Evolutionary conservation across 2,329 filamentous ascomycete genomes (phyloP), one percentile per base, ranked within the genome.

Genomic region (Helotiales sp.): DNA sequence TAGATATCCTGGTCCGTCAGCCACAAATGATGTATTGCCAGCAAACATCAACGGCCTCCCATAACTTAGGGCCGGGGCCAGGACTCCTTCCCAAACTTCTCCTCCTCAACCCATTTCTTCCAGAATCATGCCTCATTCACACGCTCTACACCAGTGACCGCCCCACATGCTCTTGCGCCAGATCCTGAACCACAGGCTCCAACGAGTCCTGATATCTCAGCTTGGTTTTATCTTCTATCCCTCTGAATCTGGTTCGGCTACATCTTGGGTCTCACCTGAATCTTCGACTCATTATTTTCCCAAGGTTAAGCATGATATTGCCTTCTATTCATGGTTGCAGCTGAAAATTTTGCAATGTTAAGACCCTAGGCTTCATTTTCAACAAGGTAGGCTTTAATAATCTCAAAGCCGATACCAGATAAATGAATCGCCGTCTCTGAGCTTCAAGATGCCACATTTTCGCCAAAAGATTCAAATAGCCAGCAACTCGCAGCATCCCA

Each of bases 91-190:
- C 29, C 56, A 36, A 62, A 63, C 36, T 60, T 55, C 19, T 62
- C 59, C 3, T 60, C 29, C 55, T 61, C 8, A 79, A 79, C 0
- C 80, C 80, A 3, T 76, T 73, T 59, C 81, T 80, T 83, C 83
- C 87, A 62, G 86, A 86, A 70, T 86, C 82, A 68, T 84, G 85
- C 71, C 86, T 83, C 72, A 86, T 85, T 83, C 82, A 86, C 6
- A 79, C 81, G 66, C 86, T 83, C 69, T 87, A 82, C 0, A 80
- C 80, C 83, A 86, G 86, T 75, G 86, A 83, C 58, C 80, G 82
- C 70, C 87, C 83, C 64, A 81, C 83, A 42, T 86, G 69, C 60
- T 82, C 83, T 1, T 81, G 83, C 51, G 79, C 80, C 38, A 86
- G 70, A 25, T 82, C 82, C n/a, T 85, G 75, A 1, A 86, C 81